phyloP scores from a whole-genome alignment of 176 grass and related monocot genomes.

The Miscanthus lutarioriparius region DNA sequence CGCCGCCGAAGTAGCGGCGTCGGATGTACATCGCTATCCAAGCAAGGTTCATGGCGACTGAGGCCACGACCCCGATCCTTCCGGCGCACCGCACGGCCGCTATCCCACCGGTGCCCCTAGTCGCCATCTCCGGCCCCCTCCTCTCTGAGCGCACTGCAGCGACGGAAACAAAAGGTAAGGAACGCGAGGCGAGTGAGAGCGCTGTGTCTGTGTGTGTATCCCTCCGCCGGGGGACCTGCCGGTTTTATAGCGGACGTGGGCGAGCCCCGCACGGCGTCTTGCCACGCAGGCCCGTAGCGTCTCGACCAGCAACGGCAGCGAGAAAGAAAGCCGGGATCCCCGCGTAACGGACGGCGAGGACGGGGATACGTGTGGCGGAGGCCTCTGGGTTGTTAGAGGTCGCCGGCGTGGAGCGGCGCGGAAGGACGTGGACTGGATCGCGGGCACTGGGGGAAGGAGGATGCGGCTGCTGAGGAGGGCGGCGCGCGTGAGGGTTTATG shows the following conservation, averaged over 20 bases:
- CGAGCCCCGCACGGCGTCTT: background rate
- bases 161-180: no score
- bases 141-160: no score
- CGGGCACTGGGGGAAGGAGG: no score
- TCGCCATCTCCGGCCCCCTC: background rate
- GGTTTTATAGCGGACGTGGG: background rate
- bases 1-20: background rate
- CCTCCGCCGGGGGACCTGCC: background rate
- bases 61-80: constrained; percentile 23
- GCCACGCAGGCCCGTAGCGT: background rate
- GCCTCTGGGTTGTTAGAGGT: background rate
- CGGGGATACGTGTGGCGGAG: background rate
- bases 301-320: background rate
- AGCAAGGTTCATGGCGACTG: constrained; percentile 33
- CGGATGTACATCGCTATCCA: constrained; percentile 28
- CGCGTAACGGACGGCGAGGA: background rate
- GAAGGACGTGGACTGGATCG: no score
- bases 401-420: background rate
- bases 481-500: background rate
- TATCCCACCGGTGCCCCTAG: background rate
- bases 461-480: no score
- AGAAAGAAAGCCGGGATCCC: background rate
- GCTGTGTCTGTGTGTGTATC: background rate
- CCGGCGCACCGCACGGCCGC: constrained; percentile 3
- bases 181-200: background rate